Evolutionary conservation across 2,329 filamentous ascomycete genomes (phyloP).

Genomic region (Cadophora sp.): DNA sequence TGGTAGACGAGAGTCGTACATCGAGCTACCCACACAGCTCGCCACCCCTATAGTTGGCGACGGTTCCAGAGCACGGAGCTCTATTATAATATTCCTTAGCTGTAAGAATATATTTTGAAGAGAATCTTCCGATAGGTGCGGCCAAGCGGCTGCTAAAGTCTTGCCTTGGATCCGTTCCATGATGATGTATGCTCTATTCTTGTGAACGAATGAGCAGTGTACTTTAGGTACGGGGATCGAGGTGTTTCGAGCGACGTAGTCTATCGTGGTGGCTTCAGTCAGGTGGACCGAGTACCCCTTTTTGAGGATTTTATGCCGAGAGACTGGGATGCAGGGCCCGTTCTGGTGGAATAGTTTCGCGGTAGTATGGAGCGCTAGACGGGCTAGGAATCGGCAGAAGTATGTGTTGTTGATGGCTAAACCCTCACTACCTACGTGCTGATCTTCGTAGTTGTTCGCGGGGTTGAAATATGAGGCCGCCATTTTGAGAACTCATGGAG

Average conservation of each 20-base stretch:
- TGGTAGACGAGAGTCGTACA: not conserved
- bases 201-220: slow-evolving; percentile 52
- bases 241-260: not conserved
- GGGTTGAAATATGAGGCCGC: not conserved
- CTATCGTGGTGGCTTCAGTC: not conserved
- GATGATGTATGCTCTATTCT: slow-evolving; percentile 52
- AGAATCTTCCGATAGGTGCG: not conserved
- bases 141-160: slow-evolving; percentile 1
- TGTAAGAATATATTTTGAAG: not conserved
- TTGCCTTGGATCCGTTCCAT: slow-evolving; percentile 51
- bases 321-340: not conserved
- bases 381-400: not conserved
- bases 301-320: not conserved
- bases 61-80: not conserved
- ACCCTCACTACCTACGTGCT: slow-evolving; percentile 18
- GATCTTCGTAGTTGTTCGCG: not conserved
- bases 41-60: not conserved
- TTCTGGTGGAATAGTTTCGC: not conserved
- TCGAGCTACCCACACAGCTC: not conserved
- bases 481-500: not conserved
- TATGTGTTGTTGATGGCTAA: slow-evolving; percentile 11
- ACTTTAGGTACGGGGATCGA: not conserved
- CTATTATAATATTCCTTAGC: not conserved
- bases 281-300: not conserved
- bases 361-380: slow-evolving; percentile 18